Percentiles rank a stretch among this genome's conserved stretches.
phyloP scores from a whole-genome alignment of 1,284 basidiomycete genomes.

The Thecaphora frezii region DNA sequence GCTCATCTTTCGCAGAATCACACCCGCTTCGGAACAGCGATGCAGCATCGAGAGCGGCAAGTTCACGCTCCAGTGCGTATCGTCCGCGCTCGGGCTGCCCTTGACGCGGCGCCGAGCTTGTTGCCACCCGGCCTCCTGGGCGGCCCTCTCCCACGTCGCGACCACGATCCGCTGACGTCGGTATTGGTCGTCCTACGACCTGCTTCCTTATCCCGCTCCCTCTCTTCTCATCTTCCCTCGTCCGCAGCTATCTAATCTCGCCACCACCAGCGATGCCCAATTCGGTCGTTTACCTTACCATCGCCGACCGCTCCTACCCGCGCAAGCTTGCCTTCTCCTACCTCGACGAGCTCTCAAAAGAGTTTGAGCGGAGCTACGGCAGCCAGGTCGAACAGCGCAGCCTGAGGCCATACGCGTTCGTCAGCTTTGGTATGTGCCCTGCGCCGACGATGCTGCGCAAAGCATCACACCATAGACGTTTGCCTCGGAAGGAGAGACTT shows the following conservation, averaged over 20 bases:
- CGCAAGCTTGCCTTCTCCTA: slow-evolving; percentile 96
- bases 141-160: too few species aligned
- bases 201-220: slow-evolving; percentile 10
- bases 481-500: too few species aligned
- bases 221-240: not conserved
- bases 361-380: slow-evolving; percentile 68
- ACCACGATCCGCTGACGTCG: too few species aligned
- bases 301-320: slow-evolving; percentile 95
- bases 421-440: slow-evolving; percentile 40
- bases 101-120: too few species aligned
- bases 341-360: slow-evolving; percentile 93
- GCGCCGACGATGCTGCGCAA: too few species aligned
- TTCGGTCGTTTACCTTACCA: slow-evolving; percentile 84
- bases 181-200: too few species aligned
- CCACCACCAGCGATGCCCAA: slow-evolving; percentile 50
- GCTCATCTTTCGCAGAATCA: slow-evolving; percentile 87
- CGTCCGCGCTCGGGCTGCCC: too few species aligned
- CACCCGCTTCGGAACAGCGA: slow-evolving; percentile 83
- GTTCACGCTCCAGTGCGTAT: slow-evolving; percentile 82
- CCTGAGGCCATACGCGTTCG: slow-evolving; percentile 55
- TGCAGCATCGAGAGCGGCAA: slow-evolving; percentile 95
- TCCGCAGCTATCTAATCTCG: slow-evolving; percentile 81
- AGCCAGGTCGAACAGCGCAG: slow-evolving; percentile 48
- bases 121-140: too few species aligned
- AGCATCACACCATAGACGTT: too few species aligned